Evolutionary conservation across 768 basidiomycete species (phyloP), one percentile per base, ranked within the genome.

Genomic region (Naganishia friedmannii): DNA sequence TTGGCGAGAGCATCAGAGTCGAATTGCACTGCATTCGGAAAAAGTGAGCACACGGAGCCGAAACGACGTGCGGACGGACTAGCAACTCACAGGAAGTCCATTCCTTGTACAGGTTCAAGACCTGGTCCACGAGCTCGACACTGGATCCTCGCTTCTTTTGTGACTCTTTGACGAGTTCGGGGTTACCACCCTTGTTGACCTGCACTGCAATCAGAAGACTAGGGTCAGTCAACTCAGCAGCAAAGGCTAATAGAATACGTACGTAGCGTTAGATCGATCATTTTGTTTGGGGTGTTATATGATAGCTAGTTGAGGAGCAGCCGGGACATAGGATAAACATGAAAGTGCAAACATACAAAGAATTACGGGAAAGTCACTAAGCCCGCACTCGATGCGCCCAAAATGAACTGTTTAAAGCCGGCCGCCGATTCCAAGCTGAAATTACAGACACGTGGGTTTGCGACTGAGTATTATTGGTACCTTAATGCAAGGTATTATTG

Each of bases 41-140:
- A 70, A 17, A n/a, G 21, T 31, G 21, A 60, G 57, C 26, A n/a
- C 42, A 63, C 8, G 15, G n/a, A 29, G 39, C 17, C 45, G 57
- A 54, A 42, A 23, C 21, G 46, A 3, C 23, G 34, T n/a, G 2
- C 19, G 53, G n/a, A 12, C 21, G 10, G n/a, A 45, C n/a, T 8
- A 13, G 4, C 1, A 32, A 87, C 91, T 78, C 79, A 96, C 96
- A 88, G 82, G 92, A 91, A 65, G 92, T 92, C 93, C 94, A 97
- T 74, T 93, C 90, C 12, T 86, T 82, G 77, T 97, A 96, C 88
- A 94, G 88, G 77, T 87, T 87, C 70, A 98, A 88, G 70, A 97
- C 87, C 80, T 98, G 92, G 81, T 97, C 93, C 19, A 98, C 94
- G 74, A 96, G 80, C 80, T 93, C 94, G 65, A 91, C 91, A 23